phyloP scores from a whole-genome alignment of 2,329 filamentous ascomycete species.

The Nothophaeocryptopus gaeumannii region DNA sequence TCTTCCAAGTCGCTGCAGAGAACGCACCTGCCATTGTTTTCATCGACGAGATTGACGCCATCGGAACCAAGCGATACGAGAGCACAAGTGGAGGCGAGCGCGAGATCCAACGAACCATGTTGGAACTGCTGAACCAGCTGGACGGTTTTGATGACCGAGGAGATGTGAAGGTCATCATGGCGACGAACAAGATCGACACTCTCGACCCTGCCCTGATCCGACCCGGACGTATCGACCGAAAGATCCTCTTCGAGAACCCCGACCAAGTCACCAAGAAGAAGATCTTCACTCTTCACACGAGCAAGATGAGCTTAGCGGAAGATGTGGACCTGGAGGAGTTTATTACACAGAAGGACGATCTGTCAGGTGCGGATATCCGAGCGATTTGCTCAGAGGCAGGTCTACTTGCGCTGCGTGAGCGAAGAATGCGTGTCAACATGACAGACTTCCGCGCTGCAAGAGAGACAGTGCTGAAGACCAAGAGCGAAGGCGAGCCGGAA shows the following conservation, averaged over 20 bases:
- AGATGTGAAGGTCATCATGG: slow-evolving; percentile 99
- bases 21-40: slow-evolving; percentile 97
- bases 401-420: slow-evolving; percentile 86
- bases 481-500: slow-evolving; percentile 97
- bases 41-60: slow-evolving; percentile 98
- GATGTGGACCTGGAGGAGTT: slow-evolving; percentile 99
- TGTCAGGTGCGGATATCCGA: slow-evolving; percentile 97
- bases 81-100: slow-evolving; percentile 95
- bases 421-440: slow-evolving; percentile 98
- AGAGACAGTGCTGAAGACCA: slow-evolving; percentile 94
- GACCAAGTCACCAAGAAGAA: slow-evolving; percentile 91
- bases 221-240: slow-evolving; percentile 95
- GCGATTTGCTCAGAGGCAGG: slow-evolving; percentile 98
- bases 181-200: slow-evolving; percentile 99
- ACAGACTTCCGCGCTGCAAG: slow-evolving; percentile 90
- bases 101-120: slow-evolving; percentile 97
- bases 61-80: slow-evolving; percentile 98
- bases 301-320: slow-evolving; percentile 94
- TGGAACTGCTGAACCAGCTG: slow-evolving; percentile 95
- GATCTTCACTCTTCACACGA: slow-evolving; percentile 97
- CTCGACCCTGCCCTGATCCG: slow-evolving; percentile 94
- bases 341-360: slow-evolving; percentile 95
- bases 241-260: slow-evolving; percentile 79
- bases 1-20: slow-evolving; percentile 94
- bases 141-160: slow-evolving; percentile 98